Percentiles rank a stretch among this genome's conserved stretches.
Conservation (phyloP, 2,329 filamentous ascomycete species). For the Aspergillus pseudonomiae region DNA sequence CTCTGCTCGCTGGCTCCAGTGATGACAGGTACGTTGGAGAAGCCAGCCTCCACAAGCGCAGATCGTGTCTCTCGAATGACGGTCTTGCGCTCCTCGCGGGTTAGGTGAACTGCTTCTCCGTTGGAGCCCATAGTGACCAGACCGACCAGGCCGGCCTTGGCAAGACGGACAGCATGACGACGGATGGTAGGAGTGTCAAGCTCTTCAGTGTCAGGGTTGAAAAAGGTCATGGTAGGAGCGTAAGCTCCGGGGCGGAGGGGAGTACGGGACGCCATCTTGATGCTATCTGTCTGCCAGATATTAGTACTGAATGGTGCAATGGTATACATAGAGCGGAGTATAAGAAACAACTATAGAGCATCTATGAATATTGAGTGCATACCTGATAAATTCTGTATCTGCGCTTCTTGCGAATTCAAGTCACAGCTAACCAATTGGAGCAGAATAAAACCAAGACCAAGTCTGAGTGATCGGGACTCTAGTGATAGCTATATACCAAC, state of each 20-base stretch:
- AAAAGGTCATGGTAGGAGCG: conserved; percentile 89
- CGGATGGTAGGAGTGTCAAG: conserved; percentile 79
- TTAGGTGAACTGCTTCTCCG: conserved; percentile 85
- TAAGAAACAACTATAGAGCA: background rate
- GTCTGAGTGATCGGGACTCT: background rate
- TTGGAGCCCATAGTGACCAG: conserved; percentile 89
- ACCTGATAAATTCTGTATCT: background rate
- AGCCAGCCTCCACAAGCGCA: conserved; percentile 80
- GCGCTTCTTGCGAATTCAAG: background rate
- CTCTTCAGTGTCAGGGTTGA: conserved; percentile 80
- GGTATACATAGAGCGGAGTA: background rate
- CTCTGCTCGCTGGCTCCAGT: conserved; percentile 81
- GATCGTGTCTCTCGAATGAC: conserved; percentile 78
- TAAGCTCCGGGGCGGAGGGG: conserved; percentile 81
- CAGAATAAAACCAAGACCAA: background rate
- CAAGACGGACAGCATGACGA: conserved; percentile 77
- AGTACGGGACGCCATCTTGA: conserved; percentile 43
- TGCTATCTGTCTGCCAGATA: background rate
- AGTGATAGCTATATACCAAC: background rate
- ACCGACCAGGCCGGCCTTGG: conserved; percentile 75
- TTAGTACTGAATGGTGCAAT: background rate
- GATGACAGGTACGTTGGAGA: conserved; percentile 74
- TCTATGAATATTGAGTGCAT: background rate
- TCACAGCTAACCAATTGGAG: background rate
- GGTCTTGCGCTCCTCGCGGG: conserved; percentile 72